These are phyloP conservation scores for Platismatia glauca DNA, from an alignment of 495 filamentous ascomycete species.

Conservation along the genomic window DNA sequence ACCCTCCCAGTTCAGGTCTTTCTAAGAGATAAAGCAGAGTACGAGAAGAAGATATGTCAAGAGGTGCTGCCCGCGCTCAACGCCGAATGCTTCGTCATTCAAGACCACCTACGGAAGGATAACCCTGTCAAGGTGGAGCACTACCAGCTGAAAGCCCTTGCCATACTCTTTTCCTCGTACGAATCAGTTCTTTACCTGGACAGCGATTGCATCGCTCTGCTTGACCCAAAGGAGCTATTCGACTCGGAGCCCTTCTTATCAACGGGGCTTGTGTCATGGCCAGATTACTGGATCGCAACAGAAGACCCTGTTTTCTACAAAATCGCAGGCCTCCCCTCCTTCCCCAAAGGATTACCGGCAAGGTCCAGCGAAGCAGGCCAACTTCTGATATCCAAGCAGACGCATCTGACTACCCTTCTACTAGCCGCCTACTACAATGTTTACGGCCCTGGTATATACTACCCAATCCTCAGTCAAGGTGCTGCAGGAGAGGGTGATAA, in stretches of 20 bases:
- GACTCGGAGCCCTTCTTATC: constrained; percentile 42
- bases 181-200: constrained; percentile 56
- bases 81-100: constrained; percentile 44
- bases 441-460: constrained; percentile 51
- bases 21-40: constrained; percentile 41
- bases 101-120: constrained; percentile 32
- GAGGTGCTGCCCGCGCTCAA: constrained; percentile 41
- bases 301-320: constrained; percentile 45
- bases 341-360: constrained; percentile 32
- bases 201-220: constrained; percentile 48
- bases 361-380: constrained; percentile 49
- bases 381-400: constrained; percentile 48
- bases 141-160: constrained; percentile 53
- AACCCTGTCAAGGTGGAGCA: constrained; percentile 29
- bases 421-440: constrained; percentile 58
- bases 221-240: constrained; percentile 44
- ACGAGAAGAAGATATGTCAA: constrained; percentile 46
- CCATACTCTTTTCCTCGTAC: constrained; percentile 53
- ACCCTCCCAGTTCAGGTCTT: constrained; percentile 52
- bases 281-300: constrained; percentile 47
- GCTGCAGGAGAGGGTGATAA: constrained; percentile 55
- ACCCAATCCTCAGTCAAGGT: constrained; percentile 48
- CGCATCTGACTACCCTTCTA: constrained; percentile 43
- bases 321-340: constrained; percentile 39
- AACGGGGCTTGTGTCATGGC: constrained; percentile 50